Evolutionary conservation across 2,329 filamentous ascomycete genomes (phyloP), one percentile per base, ranked within the genome.

Genomic region (Paecilomyces fulvus): DNA sequence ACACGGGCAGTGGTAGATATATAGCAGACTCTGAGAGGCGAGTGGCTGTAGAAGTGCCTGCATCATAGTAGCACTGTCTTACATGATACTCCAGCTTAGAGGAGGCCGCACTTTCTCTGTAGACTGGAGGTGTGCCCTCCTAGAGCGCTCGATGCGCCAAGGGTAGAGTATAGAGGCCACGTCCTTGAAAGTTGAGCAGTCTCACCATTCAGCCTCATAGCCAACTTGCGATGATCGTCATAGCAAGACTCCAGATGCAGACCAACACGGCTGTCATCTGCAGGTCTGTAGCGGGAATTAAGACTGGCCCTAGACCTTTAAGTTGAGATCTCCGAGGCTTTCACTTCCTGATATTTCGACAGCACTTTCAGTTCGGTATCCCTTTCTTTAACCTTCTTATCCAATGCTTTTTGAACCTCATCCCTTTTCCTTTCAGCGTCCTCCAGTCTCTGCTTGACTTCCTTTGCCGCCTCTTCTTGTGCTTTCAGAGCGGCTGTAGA

Each of bases 301-400:
- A 17, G 37, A 17, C 37, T 8, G 20, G n/a, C 31, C 23, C 31
- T 50, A 14, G 12, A 10, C 31, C n/a, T 33, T 65, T 65, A 68
- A 30, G 66, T 62, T 17, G 65, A 60, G 50, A 69, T 62, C 23
- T 67, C 64, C 5, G 67, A 65, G 7, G 63, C 64, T 57, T 72
- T 74, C 33, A 69, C 70, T 57, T 72, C 68, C 56, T 74, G 73
- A 49, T 70, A 74, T 54, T 75, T 76, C 51, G 70, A 70, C 1
- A 75, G 61, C 2, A 76, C 68, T 55, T 72, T 75, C 63, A 74
- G 65, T 60, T 76, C 73, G 3, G 67, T 73, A 54, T 75, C 70
- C 31, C 72, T 64, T 56, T 76, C 73, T 56, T 74, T 74, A 11
- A 67, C 66, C 59, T 76, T 76, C 61, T 74, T 74, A 55, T 76